These are phyloP conservation scores for Penicillium waksmanii DNA, from an alignment of 495 filamentous ascomycete genomes.

Conservation along the genomic window DNA sequence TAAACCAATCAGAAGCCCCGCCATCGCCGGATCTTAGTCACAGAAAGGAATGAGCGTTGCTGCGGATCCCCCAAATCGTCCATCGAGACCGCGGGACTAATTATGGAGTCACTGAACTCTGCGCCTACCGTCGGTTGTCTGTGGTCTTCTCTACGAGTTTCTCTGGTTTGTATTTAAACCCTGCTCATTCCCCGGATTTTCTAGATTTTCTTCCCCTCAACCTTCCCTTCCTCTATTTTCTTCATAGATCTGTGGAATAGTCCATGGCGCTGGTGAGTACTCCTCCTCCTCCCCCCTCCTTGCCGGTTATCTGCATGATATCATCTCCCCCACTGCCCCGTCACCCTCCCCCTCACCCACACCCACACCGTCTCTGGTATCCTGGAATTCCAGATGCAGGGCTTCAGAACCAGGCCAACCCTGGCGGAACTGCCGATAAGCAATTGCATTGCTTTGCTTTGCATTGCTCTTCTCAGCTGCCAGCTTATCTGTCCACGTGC, in stretches of 20 bases:
- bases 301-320: slow-evolving; percentile 8
- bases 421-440: neutral
- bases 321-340: slow-evolving; percentile 1
- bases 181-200: slow-evolving; percentile 30
- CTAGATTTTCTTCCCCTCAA: neutral
- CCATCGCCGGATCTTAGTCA: slow-evolving; percentile 34
- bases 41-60: slow-evolving; percentile 18
- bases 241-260: slow-evolving; percentile 13
- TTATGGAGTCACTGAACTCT: neutral
- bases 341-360: too few species aligned
- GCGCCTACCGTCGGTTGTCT: slow-evolving; percentile 27
- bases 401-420: too few species aligned
- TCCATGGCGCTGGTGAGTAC: slow-evolving; percentile 23
- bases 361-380: too few species aligned
- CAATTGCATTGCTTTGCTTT: neutral
- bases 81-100: slow-evolving; percentile 21
- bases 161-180: slow-evolving; percentile 17
- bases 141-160: too few species aligned
- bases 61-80: slow-evolving; percentile 23
- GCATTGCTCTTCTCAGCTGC: neutral
- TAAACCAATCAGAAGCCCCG: slow-evolving; percentile 23
- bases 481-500: slow-evolving; percentile 6
- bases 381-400: too few species aligned
- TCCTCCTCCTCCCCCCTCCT: neutral
- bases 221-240: neutral